Conservation (phyloP, 768 basidiomycete species). For the Agrocybe chaxingu region DNA sequence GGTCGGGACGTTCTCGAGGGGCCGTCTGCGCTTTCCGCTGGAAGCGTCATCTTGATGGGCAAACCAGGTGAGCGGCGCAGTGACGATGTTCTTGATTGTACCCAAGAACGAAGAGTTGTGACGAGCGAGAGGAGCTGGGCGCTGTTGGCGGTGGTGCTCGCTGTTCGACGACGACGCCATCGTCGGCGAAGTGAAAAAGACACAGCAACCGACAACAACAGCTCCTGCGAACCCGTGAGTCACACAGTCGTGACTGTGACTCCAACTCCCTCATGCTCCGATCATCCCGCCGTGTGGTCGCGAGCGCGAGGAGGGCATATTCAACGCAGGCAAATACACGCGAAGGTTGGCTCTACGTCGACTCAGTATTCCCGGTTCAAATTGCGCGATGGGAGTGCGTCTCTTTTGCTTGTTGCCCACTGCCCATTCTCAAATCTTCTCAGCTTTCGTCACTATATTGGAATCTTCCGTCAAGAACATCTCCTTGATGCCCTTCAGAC, state of each 20-base stretch:
- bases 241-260: conserved; percentile 13
- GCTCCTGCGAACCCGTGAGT: conserved; percentile 6
- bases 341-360: conserved; percentile 67
- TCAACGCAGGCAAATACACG: conserved; percentile 15
- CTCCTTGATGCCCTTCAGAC: conserved; percentile 45
- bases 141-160: conserved; percentile 23
- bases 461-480: conserved; percentile 55
- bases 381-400: conserved; percentile 73
- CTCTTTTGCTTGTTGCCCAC: conserved; percentile 5
- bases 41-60: conserved; percentile 45
- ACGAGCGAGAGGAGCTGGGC: conserved; percentile 40
- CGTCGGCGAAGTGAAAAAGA: conserved; percentile 29
- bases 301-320: conserved; percentile 10
- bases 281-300: neutral
- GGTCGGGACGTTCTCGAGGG: conserved; percentile 25
- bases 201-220: conserved; percentile 9
- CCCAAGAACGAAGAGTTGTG: conserved; percentile 59
- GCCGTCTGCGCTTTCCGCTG: conserved; percentile 55
- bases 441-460: conserved; percentile 66
- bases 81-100: conserved; percentile 63
- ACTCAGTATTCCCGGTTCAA: conserved; percentile 76
- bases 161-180: conserved; percentile 31
- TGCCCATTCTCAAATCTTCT: conserved; percentile 2
- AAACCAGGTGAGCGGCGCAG: conserved; percentile 61
- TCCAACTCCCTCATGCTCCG: conserved; percentile 12